Evolutionary conservation across 176 grass and related monocot genomes (phyloP).

Genomic region (Pontederia paniculata): DNA sequence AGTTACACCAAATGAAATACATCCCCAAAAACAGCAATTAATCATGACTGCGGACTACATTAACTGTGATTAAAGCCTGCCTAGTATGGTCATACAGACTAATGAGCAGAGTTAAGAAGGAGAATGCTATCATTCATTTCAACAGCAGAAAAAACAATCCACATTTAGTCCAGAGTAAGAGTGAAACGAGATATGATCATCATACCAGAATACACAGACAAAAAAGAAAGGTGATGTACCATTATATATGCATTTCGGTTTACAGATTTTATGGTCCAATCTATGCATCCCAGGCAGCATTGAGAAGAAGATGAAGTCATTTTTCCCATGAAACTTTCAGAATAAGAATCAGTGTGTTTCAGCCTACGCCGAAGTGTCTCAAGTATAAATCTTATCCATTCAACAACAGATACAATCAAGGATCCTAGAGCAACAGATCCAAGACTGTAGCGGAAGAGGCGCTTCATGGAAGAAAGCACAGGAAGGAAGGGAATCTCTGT

Average conservation of each 20-base stretch:
- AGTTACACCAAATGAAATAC: not conserved
- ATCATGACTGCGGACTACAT: no score
- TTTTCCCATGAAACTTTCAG: constrained; percentile 59
- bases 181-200: not conserved
- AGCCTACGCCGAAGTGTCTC: constrained; percentile 80
- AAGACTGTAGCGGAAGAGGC: constrained; percentile 69
- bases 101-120: no score
- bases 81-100: no score
- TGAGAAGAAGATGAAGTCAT: constrained; percentile 62
- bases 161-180: not conserved
- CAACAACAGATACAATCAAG: constrained; percentile 68
- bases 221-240: constrained; percentile 27
- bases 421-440: constrained; percentile 89
- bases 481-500: constrained; percentile 84
- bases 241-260: constrained; percentile 98
- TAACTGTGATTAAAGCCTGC: no score
- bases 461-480: constrained; percentile 72
- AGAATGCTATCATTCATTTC: no score
- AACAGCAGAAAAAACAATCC: no score
- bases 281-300: constrained; percentile 74
- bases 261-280: constrained; percentile 81
- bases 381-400: constrained; percentile 91
- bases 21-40: not conserved
- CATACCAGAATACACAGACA: not conserved
- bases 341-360: constrained; percentile 50